Conservation (phyloP, 495 filamentous ascomycete species). For the Staphylotrichum longicolle region DNA sequence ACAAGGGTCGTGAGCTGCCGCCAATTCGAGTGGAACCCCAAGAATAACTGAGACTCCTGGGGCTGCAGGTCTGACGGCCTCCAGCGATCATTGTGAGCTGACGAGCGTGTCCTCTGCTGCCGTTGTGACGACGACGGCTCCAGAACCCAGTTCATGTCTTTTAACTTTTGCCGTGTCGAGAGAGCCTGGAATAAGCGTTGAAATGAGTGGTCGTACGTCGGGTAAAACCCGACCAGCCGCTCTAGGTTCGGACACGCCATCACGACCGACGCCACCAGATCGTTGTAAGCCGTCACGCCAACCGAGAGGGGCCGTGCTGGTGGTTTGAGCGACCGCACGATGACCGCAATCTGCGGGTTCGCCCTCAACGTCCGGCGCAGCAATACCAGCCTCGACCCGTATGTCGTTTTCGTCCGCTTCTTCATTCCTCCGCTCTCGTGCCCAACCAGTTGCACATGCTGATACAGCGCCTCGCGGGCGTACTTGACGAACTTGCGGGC, state of each 20-base stretch:
- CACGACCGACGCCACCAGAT: conserved; percentile 73
- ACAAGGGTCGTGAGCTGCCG: conserved; percentile 67
- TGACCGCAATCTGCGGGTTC: conserved; percentile 65
- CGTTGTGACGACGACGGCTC: conserved; percentile 41
- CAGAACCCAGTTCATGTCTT: conserved; percentile 79
- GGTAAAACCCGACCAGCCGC: conserved; percentile 65
- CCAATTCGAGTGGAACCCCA: conserved; percentile 71
- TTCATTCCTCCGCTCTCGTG: conserved; percentile 64
- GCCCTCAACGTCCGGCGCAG: conserved; percentile 73
- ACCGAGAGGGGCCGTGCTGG: conserved; percentile 57
- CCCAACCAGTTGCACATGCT: conserved; percentile 65
- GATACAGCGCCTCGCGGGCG: conserved; percentile 66
- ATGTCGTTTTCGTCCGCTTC: conserved; percentile 64
- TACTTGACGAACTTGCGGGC: conserved; percentile 66
- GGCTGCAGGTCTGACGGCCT: conserved; percentile 55
- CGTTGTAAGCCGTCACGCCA: conserved; percentile 61
- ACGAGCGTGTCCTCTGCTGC: conserved; percentile 23
- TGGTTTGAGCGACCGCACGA: conserved; percentile 72
- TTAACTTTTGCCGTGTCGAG: conserved; percentile 68
- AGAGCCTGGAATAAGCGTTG: conserved; percentile 75
- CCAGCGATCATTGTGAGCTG: conserved; percentile 11
- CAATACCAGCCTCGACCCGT: conserved; percentile 67
- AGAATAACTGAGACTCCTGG: conserved; percentile 64
- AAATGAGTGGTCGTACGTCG: conserved; percentile 68
- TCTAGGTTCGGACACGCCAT: conserved; percentile 87